Evolutionary conservation across 2,329 filamentous ascomycete genomes (phyloP), one percentile per base, ranked within the genome.

Genomic region (Sphaerostilbella broomeana): DNA sequence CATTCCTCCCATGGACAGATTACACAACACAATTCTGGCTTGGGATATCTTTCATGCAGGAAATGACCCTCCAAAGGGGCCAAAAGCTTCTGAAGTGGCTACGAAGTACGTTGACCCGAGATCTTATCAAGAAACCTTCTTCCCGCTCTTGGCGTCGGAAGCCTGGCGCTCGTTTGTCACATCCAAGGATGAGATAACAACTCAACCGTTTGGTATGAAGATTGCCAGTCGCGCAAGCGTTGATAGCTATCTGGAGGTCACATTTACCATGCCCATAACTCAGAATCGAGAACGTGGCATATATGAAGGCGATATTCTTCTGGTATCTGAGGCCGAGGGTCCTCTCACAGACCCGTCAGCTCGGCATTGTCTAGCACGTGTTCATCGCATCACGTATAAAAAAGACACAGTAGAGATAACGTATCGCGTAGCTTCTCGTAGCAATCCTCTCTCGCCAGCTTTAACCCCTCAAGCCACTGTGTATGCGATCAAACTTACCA

Each of bases 11-110:
- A 83, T 98, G 64, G 83, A 87, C 25, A 72, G 78, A 12, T 66
- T 98, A 20, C 92, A 97, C 58, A 81, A 84, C 52, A 82, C 82
- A 13, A 87, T 98, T 35, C 75, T 98, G 3, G 77, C 84, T 40
- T 98, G 92, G 92, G 86, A 98, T 49, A 94, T 94, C 49, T 98
- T 95, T 60, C 85, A 95, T 54, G 69, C 79, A 31, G 87, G 88
- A 19, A 86, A 89, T 53, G 84, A 89, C 43, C 92, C 92, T 5
- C 89, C 92, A 0, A 81, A 77, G 36, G 78, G 78, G 12, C 79
- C 81, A 33, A 72, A 78, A 30, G 94, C 90, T 55, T 78, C 73
- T 32, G 70, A 78, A 38, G 90, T 98, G 9, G 80, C 83, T 5
- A 82, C 86, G 45, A 78, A 77, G 1, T 98, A 95, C 62, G 61